Conservation (phyloP, 768 basidiomycete genomes). For the Lentinula guzmanii region DNA sequence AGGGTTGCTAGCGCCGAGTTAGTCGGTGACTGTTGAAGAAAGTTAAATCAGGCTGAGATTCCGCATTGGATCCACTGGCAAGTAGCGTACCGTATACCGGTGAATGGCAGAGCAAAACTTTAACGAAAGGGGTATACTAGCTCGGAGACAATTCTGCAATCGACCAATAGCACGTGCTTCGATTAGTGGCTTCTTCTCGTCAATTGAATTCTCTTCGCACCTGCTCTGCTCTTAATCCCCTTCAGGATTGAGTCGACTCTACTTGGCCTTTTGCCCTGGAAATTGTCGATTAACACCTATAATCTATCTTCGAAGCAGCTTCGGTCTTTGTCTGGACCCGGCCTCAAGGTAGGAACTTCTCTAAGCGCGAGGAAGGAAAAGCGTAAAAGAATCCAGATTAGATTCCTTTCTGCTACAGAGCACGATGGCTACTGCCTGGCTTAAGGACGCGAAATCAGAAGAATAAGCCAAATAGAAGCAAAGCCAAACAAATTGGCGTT, state of each 20-base stretch:
- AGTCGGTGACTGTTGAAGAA: not conserved
- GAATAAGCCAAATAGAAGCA: too few relatives aligned
- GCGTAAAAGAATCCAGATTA: not conserved
- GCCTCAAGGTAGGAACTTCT: not conserved
- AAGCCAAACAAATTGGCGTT: too few relatives aligned
- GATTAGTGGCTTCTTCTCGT: not conserved
- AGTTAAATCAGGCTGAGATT: conserved; percentile 3
- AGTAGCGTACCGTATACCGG: not conserved
- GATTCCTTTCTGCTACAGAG: not conserved
- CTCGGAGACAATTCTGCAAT: not conserved
- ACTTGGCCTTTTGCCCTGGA: not conserved
- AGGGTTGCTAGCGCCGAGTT: not conserved
- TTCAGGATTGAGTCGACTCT: not conserved
- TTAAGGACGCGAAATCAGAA: too few relatives aligned
- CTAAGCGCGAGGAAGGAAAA: not conserved
- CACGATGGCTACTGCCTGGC: not conserved
- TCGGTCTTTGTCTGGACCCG: not conserved
- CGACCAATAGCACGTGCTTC: not conserved
- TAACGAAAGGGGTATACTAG: not conserved
- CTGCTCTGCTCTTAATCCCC: not conserved
- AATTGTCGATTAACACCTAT: not conserved
- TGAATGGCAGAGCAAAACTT: not conserved
- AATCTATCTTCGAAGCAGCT: not conserved
- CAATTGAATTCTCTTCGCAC: too few relatives aligned
- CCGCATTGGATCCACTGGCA: conserved; percentile 3